These are phyloP conservation scores for Intubia oerlemansii DNA, from an alignment of 2,329 filamentous ascomycete genomes.

Conservation along the genomic window DNA sequence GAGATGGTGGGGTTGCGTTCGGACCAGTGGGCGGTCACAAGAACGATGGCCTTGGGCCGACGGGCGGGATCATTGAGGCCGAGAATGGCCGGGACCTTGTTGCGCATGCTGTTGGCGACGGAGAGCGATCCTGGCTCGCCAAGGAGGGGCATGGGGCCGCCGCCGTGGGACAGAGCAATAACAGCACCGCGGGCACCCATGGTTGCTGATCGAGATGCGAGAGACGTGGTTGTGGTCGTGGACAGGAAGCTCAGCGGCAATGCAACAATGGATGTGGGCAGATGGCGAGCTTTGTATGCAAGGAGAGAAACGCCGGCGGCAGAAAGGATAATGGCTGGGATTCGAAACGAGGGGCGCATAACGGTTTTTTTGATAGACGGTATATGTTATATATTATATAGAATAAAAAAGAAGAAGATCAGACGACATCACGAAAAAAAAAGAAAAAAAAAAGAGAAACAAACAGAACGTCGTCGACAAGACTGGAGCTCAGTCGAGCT, in stretches of 20 bases:
- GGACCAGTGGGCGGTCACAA: slow-evolving; percentile 38
- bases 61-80: slow-evolving; percentile 27
- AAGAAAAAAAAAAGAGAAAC: no score
- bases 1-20: slow-evolving; percentile 27
- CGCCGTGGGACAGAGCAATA: slow-evolving; percentile 27
- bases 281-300: slow-evolving; percentile 4
- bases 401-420: no score
- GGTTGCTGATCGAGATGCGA: no score
- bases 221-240: not conserved
- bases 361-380: no score
- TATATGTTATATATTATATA: no score
- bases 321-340: slow-evolving; percentile 5
- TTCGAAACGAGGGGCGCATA: slow-evolving; percentile 7
- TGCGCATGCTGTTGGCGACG: slow-evolving; percentile 26
- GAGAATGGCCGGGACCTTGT: slow-evolving; percentile 31
- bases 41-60: slow-evolving; percentile 21
- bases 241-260: no score
- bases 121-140: slow-evolving; percentile 28
- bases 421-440: no score
- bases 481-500: no score
- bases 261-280: not conserved
- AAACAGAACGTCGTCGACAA: no score
- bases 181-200: slow-evolving; percentile 21
- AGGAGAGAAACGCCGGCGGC: slow-evolving; percentile 6
- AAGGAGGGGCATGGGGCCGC: slow-evolving; percentile 35